These are phyloP conservation scores for Parathielavia hyrcaniae DNA, from an alignment of 495 filamentous ascomycete genomes.

Conservation along the genomic window DNA sequence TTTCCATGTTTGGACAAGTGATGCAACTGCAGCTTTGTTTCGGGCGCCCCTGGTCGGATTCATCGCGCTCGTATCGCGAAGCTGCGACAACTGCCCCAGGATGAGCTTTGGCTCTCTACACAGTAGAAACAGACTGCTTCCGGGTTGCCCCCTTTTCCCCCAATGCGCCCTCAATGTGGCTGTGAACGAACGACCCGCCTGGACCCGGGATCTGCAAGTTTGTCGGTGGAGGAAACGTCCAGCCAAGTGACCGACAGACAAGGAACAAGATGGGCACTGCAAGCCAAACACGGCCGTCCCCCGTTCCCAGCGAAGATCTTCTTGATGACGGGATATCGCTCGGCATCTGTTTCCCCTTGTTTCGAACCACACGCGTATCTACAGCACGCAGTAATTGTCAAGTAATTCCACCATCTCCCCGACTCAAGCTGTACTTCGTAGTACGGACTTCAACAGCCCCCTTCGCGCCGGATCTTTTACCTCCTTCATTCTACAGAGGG, in stretches of 20 bases:
- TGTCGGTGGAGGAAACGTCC: not conserved
- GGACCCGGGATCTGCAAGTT: not conserved
- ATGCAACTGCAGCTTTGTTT: slow-evolving; percentile 15
- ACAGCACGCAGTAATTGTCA: no score
- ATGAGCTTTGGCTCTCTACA: not conserved
- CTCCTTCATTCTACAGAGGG: no score
- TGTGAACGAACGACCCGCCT: slow-evolving; percentile 8
- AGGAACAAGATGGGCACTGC: not conserved
- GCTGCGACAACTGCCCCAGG: slow-evolving; percentile 2
- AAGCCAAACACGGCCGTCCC: not conserved
- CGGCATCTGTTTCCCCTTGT: not conserved
- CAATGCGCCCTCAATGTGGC: not conserved
- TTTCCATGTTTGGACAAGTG: slow-evolving; percentile 13
- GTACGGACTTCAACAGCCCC: no score
- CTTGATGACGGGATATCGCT: not conserved
- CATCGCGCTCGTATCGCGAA: slow-evolving; percentile 16
- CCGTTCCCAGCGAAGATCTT: not conserved
- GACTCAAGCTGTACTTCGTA: no score
- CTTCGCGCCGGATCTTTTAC: no score
- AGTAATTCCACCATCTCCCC: no score
- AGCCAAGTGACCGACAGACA: not conserved
- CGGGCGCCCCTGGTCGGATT: slow-evolving; percentile 6
- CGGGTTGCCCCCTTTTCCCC: not conserved
- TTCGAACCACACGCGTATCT: not conserved
- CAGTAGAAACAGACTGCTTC: not conserved